Base-by-base conservation (phyloP, 768 basidiomycete species). In the Podaxis sp. region DNA sequence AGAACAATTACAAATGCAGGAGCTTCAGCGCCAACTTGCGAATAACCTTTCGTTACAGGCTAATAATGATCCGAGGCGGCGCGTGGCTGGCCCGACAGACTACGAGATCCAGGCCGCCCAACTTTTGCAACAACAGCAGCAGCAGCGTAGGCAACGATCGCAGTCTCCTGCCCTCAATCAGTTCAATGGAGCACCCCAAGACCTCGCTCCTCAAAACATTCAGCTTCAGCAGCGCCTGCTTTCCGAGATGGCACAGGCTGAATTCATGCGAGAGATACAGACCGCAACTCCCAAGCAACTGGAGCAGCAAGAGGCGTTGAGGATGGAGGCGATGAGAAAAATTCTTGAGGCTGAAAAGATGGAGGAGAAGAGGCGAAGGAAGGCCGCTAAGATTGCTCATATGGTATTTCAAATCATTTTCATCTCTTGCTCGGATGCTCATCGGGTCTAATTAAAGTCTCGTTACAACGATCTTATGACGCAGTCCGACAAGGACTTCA, bases 401-500 rank as follows among this genome's bases (percentile, higher is more conserved):
- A 95, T 96, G 91, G 94, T 89, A 68, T 53, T 80, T 75, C 20
- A 3, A 36, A 7, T 44, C 41, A 44, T 33, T 46, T 24, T 10
- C 48, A 13, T 44, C n/a, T 30, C 24, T n/a, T 58, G 54, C 28
- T 26, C 58, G 4, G 20, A n/a, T 11, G 24, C 6, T 40, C 26
- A 17, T 41, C 58, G 67, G 7, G 71, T 62, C 20, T 66, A 60
- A 60, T 40, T 58, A 86, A 57, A 95, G 94, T 86, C 95, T 64
- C 87, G 92, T 64, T 95, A 95, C 71, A 96, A 96, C 68, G 93
- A 95, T 73, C 82, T 96, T 40, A 96, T 96, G 95, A 95, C 94
- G 2, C 94, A 95, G 76, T 95, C 93, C 11, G 97, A 99, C 81
- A 99, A 99, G 78, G 97, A 99, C 72, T 99, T 99, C 72, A 99